Evolutionary conservation across 306 rosid genomes (phyloP), one percentile per base, ranked within the genome.

Genomic region (Styphnolobium japonicum): DNA sequence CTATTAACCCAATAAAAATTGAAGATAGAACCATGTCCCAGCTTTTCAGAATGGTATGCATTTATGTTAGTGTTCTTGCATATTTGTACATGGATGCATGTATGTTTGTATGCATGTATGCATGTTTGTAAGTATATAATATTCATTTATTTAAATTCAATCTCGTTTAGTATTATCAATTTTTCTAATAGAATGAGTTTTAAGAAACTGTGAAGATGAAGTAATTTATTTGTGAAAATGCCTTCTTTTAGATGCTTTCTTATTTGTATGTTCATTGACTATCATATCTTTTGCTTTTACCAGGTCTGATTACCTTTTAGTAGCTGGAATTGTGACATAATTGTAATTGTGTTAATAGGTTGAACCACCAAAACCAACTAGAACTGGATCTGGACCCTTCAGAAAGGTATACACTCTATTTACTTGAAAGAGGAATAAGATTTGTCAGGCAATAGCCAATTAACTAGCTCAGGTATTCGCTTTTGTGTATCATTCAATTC

Each of bases 321-420:
- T 61, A 4, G 63, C 60, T 31, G 19, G 55, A 66, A 21, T 33
- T 60, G 15, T 73, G 56, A 84, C 52, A 48, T 56, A 45, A 21
- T 82, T 85, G 53, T 78, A 29, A 79, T 80, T 77, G 53, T 79
- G 62, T 43, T 60, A 14, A 33, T 73, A 94, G 98, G 93, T 91
- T 67, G 97, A 92, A 66, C 84, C 76, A 65, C 92, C 98, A 25
- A 81, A 71, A 74, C 49, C 93, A 14, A 10, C 83, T 60, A 90
- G 97, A 89, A 0, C 60, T 23, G 98, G 93, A 80, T 92, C 98
- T 2, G 97, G 94, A 80, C 75, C 86, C 14, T 62, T 86, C 70
- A 89, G 97, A 89, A 94, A 94, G 97, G 98, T 94, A 82, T 34
- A 6, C 12, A 51, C 74, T 69, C 48, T 37, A 71, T 58, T 71